Base-by-base conservation (phyloP, 148 eudicot genomes). In the Diospyros kaki region DNA sequence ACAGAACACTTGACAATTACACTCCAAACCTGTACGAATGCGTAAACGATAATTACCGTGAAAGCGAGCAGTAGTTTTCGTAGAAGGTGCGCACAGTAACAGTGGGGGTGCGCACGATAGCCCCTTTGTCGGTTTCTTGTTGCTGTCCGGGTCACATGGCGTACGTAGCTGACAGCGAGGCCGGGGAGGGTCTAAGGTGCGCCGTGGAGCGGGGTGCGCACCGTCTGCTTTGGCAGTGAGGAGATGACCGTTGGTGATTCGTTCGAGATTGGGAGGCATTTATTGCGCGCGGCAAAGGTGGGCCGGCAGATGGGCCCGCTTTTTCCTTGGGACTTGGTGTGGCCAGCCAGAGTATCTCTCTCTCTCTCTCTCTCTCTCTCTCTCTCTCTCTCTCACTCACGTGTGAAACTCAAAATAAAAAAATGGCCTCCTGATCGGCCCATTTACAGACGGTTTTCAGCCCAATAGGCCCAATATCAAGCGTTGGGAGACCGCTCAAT, bases 181-280 rank as follows among this genome's bases (percentile, higher is more conserved):
- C 2, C 15, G 18, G 5, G 0, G 39, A 0, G 55, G 58, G 58
- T 50, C 69, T 78, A 78, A 46, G 58, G 2, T 73, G 77, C 77
- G 77, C 77, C 15, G 68, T 17, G 59, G 77, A 68, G 58, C 43
- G 46, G 42, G 50, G 17, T 1, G 53, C 62, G 52, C 52, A 3
- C 3, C 60, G 1, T 15, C 28, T 45, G 45, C 3, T 75, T 45
- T 75, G 5, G 44, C 9, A n/a, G 63, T 18, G 60, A 61, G 64
- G 66, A 79, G 54, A 51, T 48, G 75, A 74, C 82, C 64, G 75
- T 79, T 79, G 66, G 77, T 48, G 66, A 48, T 70, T 53, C 5
- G 59, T 40, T 11, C 69, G 67, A 51, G 56, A 5, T 28, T n/a
- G 54, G 2, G 54, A 64, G n/a, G 80, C 75, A 79, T 69, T 79